Evolutionary conservation across 108 stramenopile genomes (phyloP).

Genomic region (Cyclotella atomus): DNA sequence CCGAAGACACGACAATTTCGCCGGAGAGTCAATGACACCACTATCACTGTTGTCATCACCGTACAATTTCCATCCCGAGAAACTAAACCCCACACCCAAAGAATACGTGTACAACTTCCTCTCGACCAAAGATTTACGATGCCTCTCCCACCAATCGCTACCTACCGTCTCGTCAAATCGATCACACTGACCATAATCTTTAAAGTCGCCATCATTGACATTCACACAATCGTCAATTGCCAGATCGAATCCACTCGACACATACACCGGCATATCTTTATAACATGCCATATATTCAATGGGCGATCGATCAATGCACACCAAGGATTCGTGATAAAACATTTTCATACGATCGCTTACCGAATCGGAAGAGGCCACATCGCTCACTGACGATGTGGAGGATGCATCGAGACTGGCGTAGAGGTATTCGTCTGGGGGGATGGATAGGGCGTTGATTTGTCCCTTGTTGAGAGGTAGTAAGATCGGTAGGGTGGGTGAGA

Average conservation of each 20-base stretch:
- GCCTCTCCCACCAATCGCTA: constrained; percentile 74
- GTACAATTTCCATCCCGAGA: constrained; percentile 76
- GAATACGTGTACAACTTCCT: constrained; percentile 76
- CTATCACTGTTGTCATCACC: no score
- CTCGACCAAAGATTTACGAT: constrained; percentile 65
- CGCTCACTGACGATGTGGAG: constrained; percentile 55
- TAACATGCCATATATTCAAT: constrained; percentile 69
- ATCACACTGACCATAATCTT: constrained; percentile 80
- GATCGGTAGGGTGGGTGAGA: constrained; percentile 29
- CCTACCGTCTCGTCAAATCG: constrained; percentile 72
- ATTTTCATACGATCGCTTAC: constrained; percentile 72
- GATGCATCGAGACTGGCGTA: constrained; percentile 54
- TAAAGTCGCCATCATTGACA: constrained; percentile 39
- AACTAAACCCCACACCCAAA: constrained; percentile 73
- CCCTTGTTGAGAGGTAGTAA: constrained; percentile 58
- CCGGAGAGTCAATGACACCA: constrained; percentile 58
- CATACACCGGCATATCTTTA: constrained; percentile 53
- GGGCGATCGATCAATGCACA: constrained; percentile 71
- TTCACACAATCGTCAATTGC: constrained; percentile 67
- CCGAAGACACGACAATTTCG: constrained; percentile 61
- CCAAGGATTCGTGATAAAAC: constrained; percentile 72
- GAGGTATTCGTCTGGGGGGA: constrained; percentile 41
- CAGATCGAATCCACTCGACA: constrained; percentile 68
- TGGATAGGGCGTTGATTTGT: constrained; percentile 29
- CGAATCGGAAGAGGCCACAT: constrained; percentile 66